A percentile compares a stretch with the other conserved stretches of the same genome.
phyloP scores from a whole-genome alignment of 2,329 filamentous ascomycete species.

The Diaporthe destruens region DNA sequence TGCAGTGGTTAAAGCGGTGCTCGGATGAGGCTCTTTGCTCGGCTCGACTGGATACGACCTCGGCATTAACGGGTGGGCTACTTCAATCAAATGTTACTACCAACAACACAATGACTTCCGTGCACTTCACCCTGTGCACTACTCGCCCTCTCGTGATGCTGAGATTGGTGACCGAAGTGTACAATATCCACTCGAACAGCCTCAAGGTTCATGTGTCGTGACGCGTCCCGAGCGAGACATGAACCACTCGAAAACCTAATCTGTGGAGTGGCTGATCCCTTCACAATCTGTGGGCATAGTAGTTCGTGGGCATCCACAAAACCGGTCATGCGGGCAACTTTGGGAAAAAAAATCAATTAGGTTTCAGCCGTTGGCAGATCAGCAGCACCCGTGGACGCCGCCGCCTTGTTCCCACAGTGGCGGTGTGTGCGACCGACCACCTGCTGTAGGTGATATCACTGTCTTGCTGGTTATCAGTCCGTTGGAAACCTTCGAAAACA shows the following conservation, averaged over 20 bases:
- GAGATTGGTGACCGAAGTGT: too few species aligned
- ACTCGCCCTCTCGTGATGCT: neutral
- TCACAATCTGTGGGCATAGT: neutral
- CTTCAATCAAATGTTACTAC: too few species aligned
- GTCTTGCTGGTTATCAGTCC: too few species aligned
- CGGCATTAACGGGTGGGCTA: neutral
- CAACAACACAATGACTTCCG: neutral
- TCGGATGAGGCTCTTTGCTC: too few species aligned
- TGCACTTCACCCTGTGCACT: neutral
- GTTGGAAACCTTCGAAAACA: too few species aligned
- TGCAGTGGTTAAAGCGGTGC: too few species aligned
- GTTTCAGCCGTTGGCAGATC: neutral
- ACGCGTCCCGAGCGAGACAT: too few species aligned
- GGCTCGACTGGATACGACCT: conserved; percentile 17
- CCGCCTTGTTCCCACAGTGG: too few species aligned
- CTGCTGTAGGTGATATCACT: too few species aligned
- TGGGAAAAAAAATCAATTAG: neutral
- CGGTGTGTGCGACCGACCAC: too few species aligned
- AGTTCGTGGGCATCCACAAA: neutral
- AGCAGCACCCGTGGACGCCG: too few species aligned
- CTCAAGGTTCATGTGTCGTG: neutral
- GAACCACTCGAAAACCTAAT: neutral
- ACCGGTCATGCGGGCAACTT: neutral
- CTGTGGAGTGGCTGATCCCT: neutral
- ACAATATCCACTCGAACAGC: neutral